A percentile compares a stretch with the other conserved stretches of the same genome.
Evolutionary conservation across 2,329 filamentous ascomycete genomes (phyloP).

Genomic region (Colletotrichum sp.): DNA sequence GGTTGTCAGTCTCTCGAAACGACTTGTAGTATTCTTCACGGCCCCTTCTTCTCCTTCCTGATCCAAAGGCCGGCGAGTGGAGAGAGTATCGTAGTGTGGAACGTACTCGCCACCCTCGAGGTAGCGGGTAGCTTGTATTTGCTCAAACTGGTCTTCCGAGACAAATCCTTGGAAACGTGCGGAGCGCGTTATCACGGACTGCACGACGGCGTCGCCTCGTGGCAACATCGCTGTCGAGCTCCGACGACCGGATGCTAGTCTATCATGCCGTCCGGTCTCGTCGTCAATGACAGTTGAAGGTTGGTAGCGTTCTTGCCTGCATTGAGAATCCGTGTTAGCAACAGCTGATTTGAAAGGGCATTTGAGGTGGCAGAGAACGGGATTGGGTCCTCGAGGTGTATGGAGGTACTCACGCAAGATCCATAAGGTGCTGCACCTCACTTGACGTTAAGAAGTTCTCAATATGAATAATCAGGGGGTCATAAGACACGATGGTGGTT

Average conservation of each 20-base stretch:
- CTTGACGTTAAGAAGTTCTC: background rate
- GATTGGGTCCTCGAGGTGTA: background rate
- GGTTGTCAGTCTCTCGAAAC: background rate
- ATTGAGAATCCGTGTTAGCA: background rate
- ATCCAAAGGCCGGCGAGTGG: rapidly evolving
- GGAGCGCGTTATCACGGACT: background rate
- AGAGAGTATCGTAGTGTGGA: background rate
- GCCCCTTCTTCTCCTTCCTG: background rate
- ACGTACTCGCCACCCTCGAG: background rate
- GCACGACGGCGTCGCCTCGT: background rate
- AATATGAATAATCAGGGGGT: background rate
- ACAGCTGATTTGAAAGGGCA: background rate
- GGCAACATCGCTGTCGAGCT: background rate
- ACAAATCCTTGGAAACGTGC: background rate
- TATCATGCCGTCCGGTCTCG: background rate
- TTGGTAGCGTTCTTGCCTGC: background rate
- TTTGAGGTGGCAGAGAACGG: too few species aligned
- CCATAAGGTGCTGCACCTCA: background rate
- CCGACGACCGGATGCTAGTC: background rate
- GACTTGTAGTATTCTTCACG: background rate
- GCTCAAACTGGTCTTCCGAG: background rate
- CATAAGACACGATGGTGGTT: background rate
- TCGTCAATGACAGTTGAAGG: background rate
- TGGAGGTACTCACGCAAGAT: background rate
- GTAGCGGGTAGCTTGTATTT: background rate